A percentile compares a stretch with the other conserved stretches of the same genome.
phyloP scores from a whole-genome alignment of 495 filamentous ascomycete genomes.

The Rostrohypoxylon terebratum region DNA sequence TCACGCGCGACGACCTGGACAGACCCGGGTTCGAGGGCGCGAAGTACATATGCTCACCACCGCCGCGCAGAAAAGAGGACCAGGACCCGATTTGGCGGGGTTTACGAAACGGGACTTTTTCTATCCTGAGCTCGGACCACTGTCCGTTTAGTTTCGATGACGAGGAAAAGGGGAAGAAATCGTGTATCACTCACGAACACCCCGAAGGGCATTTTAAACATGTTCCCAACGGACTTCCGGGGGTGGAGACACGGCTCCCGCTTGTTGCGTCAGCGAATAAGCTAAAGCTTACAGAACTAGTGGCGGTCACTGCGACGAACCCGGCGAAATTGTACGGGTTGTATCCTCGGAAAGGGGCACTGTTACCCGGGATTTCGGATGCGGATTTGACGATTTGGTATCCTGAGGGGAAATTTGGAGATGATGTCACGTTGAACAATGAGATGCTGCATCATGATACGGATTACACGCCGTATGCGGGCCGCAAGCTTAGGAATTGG shows the following conservation, averaged over 20 bases:
- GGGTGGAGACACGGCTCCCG: neutral
- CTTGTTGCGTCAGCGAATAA: neutral
- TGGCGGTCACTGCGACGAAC: neutral
- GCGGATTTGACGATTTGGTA: slow-evolving; percentile 68
- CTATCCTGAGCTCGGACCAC: neutral
- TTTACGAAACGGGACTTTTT: neutral
- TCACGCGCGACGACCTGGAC: slow-evolving; percentile 64
- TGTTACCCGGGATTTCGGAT: slow-evolving; percentile 66
- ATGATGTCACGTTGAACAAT: neutral
- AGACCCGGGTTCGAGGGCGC: slow-evolving; percentile 66
- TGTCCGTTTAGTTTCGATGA: slow-evolving; percentile 1
- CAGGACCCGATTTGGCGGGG: slow-evolving; percentile 50
- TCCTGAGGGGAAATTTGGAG: slow-evolving; percentile 47
- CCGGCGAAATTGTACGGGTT: slow-evolving; percentile 60
- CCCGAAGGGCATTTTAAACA: neutral
- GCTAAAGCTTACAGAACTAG: neutral
- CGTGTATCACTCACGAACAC: neutral
- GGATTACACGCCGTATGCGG: neutral
- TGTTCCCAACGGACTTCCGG: neutral
- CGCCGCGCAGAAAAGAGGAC: slow-evolving; percentile 55
- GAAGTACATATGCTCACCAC: slow-evolving; percentile 64
- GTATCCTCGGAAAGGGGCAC: slow-evolving; percentile 65
- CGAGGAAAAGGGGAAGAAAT: neutral
- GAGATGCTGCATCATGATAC: neutral
- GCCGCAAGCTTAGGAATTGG: neutral